Conservation (phyloP, 1,284 basidiomycete genomes). For the Malassezia obtusa region DNA sequence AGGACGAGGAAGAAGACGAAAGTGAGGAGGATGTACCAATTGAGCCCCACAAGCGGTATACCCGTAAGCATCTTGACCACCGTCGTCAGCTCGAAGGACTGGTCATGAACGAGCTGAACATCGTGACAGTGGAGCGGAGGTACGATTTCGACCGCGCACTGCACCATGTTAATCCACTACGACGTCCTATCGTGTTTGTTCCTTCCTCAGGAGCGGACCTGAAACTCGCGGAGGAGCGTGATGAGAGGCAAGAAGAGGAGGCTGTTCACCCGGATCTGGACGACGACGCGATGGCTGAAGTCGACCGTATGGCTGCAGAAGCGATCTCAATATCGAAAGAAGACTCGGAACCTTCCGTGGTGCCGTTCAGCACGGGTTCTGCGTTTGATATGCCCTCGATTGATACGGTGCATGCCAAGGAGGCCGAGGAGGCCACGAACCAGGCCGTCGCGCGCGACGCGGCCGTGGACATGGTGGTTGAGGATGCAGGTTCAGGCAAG, state of each 20-base stretch:
- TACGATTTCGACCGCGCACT: conserved; percentile 6
- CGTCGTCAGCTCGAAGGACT: conserved; percentile 10
- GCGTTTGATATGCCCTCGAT: no score
- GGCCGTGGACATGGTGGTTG: no score
- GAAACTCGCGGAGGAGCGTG: neutral
- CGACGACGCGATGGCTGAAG: neutral
- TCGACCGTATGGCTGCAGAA: neutral
- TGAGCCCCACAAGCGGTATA: conserved; percentile 14
- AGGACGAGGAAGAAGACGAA: conserved; percentile 14
- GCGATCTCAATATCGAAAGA: neutral
- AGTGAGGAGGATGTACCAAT: conserved; percentile 12
- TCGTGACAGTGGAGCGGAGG: neutral
- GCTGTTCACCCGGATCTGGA: neutral
- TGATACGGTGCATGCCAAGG: no score
- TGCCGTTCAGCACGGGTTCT: neutral
- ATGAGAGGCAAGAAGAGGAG: neutral
- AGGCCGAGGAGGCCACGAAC: no score
- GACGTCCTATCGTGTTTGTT: conserved; percentile 10
- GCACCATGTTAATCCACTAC: conserved; percentile 11
- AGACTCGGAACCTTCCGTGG: neutral
- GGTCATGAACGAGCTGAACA: conserved; percentile 2
- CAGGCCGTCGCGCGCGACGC: no score
- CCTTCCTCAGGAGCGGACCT: neutral
- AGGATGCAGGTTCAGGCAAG: no score
- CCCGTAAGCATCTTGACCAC: conserved; percentile 14